Conservation (phyloP, 164 flowering plant genomes). For the Kalanchoe fedtschenkoi region DNA sequence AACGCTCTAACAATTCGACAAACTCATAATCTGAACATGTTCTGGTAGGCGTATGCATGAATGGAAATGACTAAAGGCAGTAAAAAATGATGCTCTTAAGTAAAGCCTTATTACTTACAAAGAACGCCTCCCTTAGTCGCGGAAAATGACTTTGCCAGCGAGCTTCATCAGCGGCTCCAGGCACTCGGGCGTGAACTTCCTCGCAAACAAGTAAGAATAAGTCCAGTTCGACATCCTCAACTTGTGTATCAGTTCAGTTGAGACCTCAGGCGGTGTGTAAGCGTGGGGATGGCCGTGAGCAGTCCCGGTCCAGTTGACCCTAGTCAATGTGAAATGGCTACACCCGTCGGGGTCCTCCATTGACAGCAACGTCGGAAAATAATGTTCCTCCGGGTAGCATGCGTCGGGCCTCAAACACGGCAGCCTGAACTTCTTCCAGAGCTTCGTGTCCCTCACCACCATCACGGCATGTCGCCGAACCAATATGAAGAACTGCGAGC, state of each 20-base stretch:
- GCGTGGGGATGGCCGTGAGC: conserved; percentile 71
- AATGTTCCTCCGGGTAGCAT: conserved; percentile 95
- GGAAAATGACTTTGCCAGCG: conserved; percentile 54
- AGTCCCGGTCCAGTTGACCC: conserved; percentile 85
- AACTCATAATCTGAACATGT: not conserved
- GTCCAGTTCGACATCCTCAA: conserved; percentile 56
- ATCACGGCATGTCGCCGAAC: conserved; percentile 46
- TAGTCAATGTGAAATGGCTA: conserved; percentile 51
- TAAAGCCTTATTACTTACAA: not conserved
- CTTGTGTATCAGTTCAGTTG: conserved; percentile 35
- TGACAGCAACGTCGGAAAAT: conserved; percentile 72
- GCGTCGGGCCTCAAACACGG: conserved; percentile 54
- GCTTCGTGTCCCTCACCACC: conserved; percentile 45
- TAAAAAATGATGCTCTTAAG: not conserved
- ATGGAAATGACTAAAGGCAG: not conserved
- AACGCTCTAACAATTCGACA: not conserved
- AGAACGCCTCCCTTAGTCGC: conserved; percentile 34
- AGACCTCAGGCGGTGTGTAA: conserved; percentile 44
- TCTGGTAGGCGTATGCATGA: no score
- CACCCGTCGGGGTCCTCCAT: conserved; percentile 71
- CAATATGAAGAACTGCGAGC: conserved; percentile 76
- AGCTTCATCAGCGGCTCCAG: conserved; percentile 51
- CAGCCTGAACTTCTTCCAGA: conserved; percentile 71
- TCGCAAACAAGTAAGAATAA: conserved; percentile 55
- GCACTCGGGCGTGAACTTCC: conserved; percentile 78